A percentile compares a stretch with the other conserved stretches of the same genome.
These are phyloP conservation scores for Cryphonectria naterciae DNA, from an alignment of 2,329 filamentous ascomycete species.

Conservation along the genomic window DNA sequence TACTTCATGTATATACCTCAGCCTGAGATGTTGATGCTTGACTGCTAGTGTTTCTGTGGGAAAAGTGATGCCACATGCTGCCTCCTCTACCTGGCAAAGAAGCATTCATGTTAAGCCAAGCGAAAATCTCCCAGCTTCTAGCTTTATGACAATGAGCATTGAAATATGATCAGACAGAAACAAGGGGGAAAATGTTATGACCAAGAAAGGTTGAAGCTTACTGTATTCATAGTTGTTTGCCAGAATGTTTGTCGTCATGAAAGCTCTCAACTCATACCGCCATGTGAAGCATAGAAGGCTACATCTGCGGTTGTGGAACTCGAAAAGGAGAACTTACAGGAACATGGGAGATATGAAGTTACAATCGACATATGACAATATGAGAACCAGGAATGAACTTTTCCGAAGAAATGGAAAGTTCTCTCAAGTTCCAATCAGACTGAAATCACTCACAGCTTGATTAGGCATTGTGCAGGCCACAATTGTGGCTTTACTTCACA, in stretches of 20 bases:
- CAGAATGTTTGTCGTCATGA: not conserved
- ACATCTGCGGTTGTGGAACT: too few species aligned
- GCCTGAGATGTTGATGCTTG: not conserved
- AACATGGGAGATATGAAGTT: too few species aligned
- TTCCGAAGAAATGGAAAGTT: too few species aligned
- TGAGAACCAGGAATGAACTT: too few species aligned
- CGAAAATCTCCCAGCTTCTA: not conserved
- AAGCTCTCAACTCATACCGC: not conserved
- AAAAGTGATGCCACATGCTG: not conserved
- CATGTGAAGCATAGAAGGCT: not conserved
- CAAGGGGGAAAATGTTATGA: not conserved
- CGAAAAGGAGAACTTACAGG: too few species aligned
- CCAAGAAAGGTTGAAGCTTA: not conserved
- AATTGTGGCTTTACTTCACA: not conserved
- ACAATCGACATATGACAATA: too few species aligned
- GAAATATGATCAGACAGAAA: not conserved
- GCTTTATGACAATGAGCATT: too few species aligned
- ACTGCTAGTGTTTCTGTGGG: not conserved
- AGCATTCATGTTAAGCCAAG: not conserved
- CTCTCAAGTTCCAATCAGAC: too few species aligned
- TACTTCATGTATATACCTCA: not conserved
- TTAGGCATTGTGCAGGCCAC: not conserved
- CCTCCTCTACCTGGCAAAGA: not conserved
- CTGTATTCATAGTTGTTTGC: not conserved
- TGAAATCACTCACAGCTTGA: too few species aligned